Base-by-base conservation (phyloP, 2,329 filamentous ascomycete species). In the Penicillium expansum region DNA sequence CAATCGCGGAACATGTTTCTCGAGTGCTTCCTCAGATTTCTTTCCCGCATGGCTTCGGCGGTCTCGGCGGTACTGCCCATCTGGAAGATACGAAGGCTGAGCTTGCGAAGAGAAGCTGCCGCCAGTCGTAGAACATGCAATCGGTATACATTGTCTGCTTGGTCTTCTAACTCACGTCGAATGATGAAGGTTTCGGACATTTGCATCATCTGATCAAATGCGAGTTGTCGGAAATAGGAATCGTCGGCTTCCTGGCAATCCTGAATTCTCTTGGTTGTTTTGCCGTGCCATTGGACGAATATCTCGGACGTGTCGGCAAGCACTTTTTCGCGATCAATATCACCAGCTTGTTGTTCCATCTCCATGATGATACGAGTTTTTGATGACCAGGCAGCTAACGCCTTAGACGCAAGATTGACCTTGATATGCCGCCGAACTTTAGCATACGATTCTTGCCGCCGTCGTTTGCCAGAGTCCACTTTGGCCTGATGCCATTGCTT, bases 81-180 rank as follows among this genome's bases (percentile, higher is more conserved):
- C 39, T 83, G 82, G 71, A 86, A 86, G 2, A 82, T 72, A 8
- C 79, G 79, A 71, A 85, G 81, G 52, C 82, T 83, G n/a, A 86
- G 71, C 63, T 79, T 83, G 66, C 82, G 83, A 55, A 86, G 71
- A 24, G 76, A 76, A 14, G 71, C 72, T 11, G 76, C 74, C 14
- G 82, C 79, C 4, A 78, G 70, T 24, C 76, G 71, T 13, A 81
- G 76, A 5, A 79, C 71, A 41, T 77, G 79, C 56, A 81, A 74
- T 27, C 78, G 76, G 49, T 77, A 68, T 35, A 83, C 74, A 1
- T 73, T 69, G 3, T 73, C 57, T 13, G 83, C 83, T 64, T 79
- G 76, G 24, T 76, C 71, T 51, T 76, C 68, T 62, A 77, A 59
- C 24, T 71, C 67, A 33, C 67, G 70, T 55, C 67, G 66, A 38